Conservation (phyloP, 2,329 filamentous ascomycete genomes). For the Aspergillus sp. region DNA sequence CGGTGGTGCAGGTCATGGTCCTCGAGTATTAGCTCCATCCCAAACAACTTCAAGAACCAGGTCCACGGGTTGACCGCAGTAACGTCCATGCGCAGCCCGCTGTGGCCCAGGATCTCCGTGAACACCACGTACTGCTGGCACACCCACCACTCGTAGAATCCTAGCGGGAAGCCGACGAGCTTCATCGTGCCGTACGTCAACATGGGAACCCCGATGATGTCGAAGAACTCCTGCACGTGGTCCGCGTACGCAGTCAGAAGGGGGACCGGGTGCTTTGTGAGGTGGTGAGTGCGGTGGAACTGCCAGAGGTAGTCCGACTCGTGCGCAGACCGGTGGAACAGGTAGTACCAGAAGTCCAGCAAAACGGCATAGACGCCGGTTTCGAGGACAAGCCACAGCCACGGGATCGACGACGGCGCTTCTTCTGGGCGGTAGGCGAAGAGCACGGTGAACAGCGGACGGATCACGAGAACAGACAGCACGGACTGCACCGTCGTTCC, state of each 20-base stretch:
- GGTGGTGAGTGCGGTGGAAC: conserved; percentile 35
- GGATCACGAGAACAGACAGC: conserved; percentile 20
- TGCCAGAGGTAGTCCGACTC: conserved; percentile 30
- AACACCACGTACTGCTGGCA: conserved; percentile 17
- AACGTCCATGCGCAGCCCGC: conserved; percentile 18
- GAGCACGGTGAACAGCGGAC: conserved; percentile 21
- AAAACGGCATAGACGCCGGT: conserved; percentile 31
- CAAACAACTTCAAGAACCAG: conserved; percentile 21
- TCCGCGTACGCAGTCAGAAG: conserved; percentile 33
- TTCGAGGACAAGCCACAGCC: conserved; percentile 29
- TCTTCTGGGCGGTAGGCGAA: conserved; percentile 15
- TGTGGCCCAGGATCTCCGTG: conserved; percentile 2
- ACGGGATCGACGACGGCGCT: conserved; percentile 17
- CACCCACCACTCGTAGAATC: conserved; percentile 38
- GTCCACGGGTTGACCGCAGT: conserved; percentile 22
- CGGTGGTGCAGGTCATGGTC: conserved; percentile 31
- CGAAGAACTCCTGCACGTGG: conserved; percentile 31
- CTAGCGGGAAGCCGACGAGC: conserved; percentile 28
- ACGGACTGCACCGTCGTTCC: conserved; percentile 21
- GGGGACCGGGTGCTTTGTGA: conserved; percentile 35
- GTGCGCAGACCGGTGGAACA: conserved; percentile 32
- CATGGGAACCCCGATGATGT: conserved; percentile 30
- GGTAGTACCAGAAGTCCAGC: conserved; percentile 30
- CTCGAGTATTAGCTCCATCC: conserved; percentile 30
- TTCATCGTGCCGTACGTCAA: conserved; percentile 26